Conservation (phyloP, 805 yeast genomes). For the Myxozyma mucilagina region DNA sequence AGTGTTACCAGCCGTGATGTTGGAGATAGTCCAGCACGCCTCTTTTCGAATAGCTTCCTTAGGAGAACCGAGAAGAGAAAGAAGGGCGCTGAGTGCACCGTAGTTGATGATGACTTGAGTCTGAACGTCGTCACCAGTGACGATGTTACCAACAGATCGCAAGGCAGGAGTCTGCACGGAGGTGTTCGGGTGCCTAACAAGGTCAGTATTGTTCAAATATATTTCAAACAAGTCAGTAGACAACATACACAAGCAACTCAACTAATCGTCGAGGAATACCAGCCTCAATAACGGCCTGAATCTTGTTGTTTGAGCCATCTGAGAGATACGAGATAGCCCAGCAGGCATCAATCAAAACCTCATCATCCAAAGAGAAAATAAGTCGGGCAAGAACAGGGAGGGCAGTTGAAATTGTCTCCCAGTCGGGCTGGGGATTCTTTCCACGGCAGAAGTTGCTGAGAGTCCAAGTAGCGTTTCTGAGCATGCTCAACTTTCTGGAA, state of each 20-base stretch:
- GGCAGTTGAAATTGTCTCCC: constrained; percentile 83
- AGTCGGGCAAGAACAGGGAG: constrained; percentile 89
- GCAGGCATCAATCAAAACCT: constrained; percentile 94
- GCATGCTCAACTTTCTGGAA: constrained; percentile 75
- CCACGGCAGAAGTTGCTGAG: constrained; percentile 95
- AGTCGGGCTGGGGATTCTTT: constrained; percentile 92
- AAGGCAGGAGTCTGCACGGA: constrained; percentile 95
- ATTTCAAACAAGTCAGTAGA: neutral
- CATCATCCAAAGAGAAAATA: constrained; percentile 86
- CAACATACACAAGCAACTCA: constrained; percentile 57
- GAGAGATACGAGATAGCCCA: constrained; percentile 97
- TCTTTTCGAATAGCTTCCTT: constrained; percentile 94
- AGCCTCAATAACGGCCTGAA: constrained; percentile 95
- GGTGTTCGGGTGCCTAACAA: constrained; percentile 67
- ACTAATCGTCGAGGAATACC: constrained; percentile 93
- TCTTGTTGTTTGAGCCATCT: constrained; percentile 90
- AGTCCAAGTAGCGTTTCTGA: constrained; percentile 98
- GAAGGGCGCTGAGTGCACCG: constrained; percentile 84
- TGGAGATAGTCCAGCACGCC: constrained; percentile 98
- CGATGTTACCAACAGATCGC: constrained; percentile 96
- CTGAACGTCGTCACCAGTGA: constrained; percentile 94
- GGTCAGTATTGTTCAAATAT: neutral
- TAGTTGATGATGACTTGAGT: constrained; percentile 93
- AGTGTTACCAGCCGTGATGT: constrained; percentile 95
- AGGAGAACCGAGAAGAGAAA: constrained; percentile 73